Conservation (phyloP, 2,329 filamentous ascomycete genomes). For the Claviceps pusilla region DNA sequence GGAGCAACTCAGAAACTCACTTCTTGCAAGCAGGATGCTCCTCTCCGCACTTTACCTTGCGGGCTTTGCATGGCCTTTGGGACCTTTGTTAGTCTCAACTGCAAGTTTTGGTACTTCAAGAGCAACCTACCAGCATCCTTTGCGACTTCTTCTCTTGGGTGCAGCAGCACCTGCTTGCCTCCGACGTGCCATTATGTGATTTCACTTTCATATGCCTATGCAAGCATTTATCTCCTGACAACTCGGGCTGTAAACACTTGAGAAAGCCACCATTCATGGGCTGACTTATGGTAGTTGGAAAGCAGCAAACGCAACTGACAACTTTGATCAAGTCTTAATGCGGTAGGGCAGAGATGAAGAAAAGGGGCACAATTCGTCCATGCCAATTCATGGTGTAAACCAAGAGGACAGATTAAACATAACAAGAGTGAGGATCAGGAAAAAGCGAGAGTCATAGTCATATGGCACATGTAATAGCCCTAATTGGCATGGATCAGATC, state of each 20-base stretch:
- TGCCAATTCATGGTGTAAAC: not conserved
- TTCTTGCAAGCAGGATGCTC: constrained; percentile 59
- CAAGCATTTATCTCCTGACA: not conserved
- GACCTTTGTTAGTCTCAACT: not conserved
- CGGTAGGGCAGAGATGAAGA: not conserved
- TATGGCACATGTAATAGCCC: constrained; percentile 3
- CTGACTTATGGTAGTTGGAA: not conserved
- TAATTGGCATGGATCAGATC: not conserved
- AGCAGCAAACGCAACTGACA: not conserved
- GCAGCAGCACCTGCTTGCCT: constrained; percentile 28
- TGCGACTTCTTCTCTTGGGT: constrained; percentile 29
- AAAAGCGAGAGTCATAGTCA: not conserved
- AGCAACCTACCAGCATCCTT: constrained; percentile 27
- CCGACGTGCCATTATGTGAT: constrained; percentile 24
- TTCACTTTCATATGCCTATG: not conserved
- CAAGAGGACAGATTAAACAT: not conserved
- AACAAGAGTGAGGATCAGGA: not conserved
- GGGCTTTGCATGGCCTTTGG: constrained; percentile 59
- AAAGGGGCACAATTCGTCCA: not conserved
- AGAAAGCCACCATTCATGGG: not conserved
- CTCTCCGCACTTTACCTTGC: constrained; percentile 63
- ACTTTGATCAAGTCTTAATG: not conserved
- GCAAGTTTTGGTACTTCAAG: not conserved
- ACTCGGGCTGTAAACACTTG: not conserved
- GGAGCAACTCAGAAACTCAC: constrained; percentile 18